Evolutionary conservation across 139 green algal genomes (phyloP), one percentile per base, ranked within the genome.

Genomic region (Coelastrella sp.): DNA sequence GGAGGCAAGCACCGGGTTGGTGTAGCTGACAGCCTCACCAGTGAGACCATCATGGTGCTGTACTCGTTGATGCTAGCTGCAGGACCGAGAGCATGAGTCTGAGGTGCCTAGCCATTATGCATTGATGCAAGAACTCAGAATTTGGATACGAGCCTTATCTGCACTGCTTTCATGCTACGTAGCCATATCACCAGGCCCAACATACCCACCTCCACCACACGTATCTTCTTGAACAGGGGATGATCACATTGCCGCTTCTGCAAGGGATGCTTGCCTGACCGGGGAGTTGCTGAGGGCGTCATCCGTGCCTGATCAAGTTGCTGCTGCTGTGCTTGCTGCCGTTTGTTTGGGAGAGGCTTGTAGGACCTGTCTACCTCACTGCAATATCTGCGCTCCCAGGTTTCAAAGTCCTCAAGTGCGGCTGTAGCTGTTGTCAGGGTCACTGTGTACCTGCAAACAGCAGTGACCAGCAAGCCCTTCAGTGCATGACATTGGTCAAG

Each of bases 321-420:
- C 37, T 40, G 57, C 76, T 59, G 53, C 78, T 64, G 40, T 53
- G 59, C 35, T 53, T 73, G 40, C 77, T 57, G 60, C 59, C 40
- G 2, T 34, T 76, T 75, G 21, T 63, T 35, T 4, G 25, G 19
- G 11, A 50, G 76, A 23, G 62, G 32, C 60, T 62, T 62, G 43
- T 84, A 84, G 40, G 30, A 15, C 11, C 34, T 51, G 59, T 84
- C 78, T 17, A 74, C 3, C 2, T 84, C 19, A 37, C 19, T 40
- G 41, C 78, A 84, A 41, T 84, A 84, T 9, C 38, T 23, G 1
- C 25, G 13, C 78, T 84, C 78, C 78, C 78, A 84, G 21, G 35
- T 48, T 9, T 64, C 21, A n/a, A 48, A 51, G 78, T 63, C 40
- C 40, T 84, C 59, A n/a, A 84, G 60, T 27, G 59, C 25, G 5